These are phyloP conservation scores for Akanthomyces lecanii DNA, from an alignment of 2,329 filamentous ascomycete genomes.

Conservation along the genomic window DNA sequence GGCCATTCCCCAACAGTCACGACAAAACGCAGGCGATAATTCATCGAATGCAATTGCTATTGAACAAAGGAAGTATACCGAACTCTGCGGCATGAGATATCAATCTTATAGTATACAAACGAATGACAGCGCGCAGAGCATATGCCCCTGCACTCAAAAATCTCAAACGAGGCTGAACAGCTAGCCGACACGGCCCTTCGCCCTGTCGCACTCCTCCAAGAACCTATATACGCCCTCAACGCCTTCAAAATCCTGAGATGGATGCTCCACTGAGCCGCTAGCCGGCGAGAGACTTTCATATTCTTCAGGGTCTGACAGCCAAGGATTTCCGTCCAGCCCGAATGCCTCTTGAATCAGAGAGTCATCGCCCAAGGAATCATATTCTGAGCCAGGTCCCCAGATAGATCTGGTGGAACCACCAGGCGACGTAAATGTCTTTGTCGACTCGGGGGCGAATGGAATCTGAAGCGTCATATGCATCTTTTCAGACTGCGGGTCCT, in stretches of 20 bases:
- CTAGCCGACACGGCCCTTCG: conserved; percentile 31
- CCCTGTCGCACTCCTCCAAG: conserved; percentile 53
- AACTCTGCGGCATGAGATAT: conserved; percentile 5
- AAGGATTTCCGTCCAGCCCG: conserved; percentile 43
- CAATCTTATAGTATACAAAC: conserved; percentile 19
- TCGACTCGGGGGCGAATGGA: conserved; percentile 68
- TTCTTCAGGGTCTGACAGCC: conserved; percentile 44
- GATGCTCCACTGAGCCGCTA: conserved; percentile 40
- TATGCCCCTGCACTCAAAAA: neutral
- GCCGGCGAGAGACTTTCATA: conserved; percentile 50
- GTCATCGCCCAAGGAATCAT: conserved; percentile 32
- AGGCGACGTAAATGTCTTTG: conserved; percentile 40
- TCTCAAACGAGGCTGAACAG: neutral
- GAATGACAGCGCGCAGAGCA: conserved; percentile 17
- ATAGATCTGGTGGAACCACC: conserved; percentile 46
- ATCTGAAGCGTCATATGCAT: conserved; percentile 75
- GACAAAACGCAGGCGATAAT: neutral
- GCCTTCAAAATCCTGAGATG: conserved; percentile 49
- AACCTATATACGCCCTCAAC: conserved; percentile 56
- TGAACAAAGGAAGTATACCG: neutral
- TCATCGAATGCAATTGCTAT: neutral
- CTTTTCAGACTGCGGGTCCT: conserved; percentile 67
- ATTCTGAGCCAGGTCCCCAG: conserved; percentile 38
- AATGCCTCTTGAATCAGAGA: conserved; percentile 38
- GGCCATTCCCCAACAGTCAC: neutral